Evolutionary conservation across 495 filamentous ascomycete genomes (phyloP).

Genomic region (Penicillium soppii): DNA sequence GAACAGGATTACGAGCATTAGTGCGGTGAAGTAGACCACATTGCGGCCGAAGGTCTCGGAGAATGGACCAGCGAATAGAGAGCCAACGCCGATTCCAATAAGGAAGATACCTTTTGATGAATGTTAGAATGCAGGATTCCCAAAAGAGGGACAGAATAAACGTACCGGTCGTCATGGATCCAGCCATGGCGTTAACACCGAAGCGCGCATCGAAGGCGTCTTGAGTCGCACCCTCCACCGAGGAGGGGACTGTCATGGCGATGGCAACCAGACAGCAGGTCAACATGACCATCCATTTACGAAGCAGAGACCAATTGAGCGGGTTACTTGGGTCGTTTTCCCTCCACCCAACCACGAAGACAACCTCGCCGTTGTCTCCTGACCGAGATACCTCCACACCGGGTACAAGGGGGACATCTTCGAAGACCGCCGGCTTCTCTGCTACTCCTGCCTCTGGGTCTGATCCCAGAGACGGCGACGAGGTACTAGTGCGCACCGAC

Average conservation of each 20-base stretch:
- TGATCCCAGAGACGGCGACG: not conserved
- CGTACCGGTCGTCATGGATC: not conserved
- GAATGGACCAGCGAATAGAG: conserved; percentile 45
- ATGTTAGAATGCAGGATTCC: not conserved
- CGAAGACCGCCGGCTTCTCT: not conserved
- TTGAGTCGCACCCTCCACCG: conserved; percentile 10
- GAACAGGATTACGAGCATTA: conserved; percentile 45
- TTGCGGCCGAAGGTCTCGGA: conserved; percentile 58
- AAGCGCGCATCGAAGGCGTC: not conserved
- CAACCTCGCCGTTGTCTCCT: conserved; percentile 2
- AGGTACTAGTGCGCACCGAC: not conserved
- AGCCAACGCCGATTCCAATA: conserved; percentile 55
- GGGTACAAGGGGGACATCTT: not conserved
- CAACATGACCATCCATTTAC: conserved; percentile 15
- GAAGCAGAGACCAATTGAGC: conserved; percentile 3
- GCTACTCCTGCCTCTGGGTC: not conserved
- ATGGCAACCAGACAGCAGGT: conserved; percentile 12
- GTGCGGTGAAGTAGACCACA: conserved; percentile 52
- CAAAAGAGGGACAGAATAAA: too few relatives aligned
- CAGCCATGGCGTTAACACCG: not conserved
- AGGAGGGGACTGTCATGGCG: conserved; percentile 11
- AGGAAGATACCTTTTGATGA: conserved; percentile 44
- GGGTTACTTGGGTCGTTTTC: conserved; percentile 17
- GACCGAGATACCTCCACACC: conserved; percentile 7
- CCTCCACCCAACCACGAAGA: conserved; percentile 12